These are phyloP conservation scores for Lyophyllum decastes DNA, from an alignment of 768 basidiomycete genomes.

Conservation along the genomic window DNA sequence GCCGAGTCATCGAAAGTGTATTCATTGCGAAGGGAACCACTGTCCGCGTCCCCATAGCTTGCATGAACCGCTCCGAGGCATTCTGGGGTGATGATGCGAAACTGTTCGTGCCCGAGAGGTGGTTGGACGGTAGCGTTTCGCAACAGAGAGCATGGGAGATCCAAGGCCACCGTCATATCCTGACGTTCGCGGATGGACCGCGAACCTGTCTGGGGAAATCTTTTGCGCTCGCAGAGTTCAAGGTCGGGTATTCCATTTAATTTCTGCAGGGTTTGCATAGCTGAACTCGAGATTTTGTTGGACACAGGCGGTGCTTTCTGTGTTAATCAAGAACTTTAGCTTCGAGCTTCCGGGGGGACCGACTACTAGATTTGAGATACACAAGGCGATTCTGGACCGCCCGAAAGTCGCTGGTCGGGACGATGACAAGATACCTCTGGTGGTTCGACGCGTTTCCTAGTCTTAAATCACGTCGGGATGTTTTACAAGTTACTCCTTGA, in stretches of 20 bases:
- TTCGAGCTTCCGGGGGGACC: constrained; percentile 39
- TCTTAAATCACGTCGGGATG: no score
- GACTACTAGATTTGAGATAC: constrained; percentile 31
- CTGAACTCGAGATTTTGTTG: not conserved
- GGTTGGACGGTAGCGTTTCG: constrained; percentile 30
- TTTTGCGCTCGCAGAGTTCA: constrained; percentile 44
- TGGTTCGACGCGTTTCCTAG: constrained; percentile 22
- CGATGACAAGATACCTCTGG: constrained; percentile 30
- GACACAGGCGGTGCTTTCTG: constrained; percentile 40
- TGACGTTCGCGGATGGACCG: constrained; percentile 47
- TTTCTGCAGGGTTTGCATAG: not conserved
- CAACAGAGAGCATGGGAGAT: constrained; percentile 28
- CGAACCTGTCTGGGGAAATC: constrained; percentile 43
- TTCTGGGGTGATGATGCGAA: constrained; percentile 49
- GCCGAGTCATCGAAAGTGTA: constrained; percentile 31
- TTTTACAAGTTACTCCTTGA: no score
- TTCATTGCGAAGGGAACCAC: constrained; percentile 39
- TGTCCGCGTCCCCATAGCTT: constrained; percentile 37
- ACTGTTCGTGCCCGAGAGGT: constrained; percentile 45
- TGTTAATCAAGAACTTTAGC: constrained; percentile 41
- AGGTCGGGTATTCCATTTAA: constrained; percentile 24
- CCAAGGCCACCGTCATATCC: constrained; percentile 39
- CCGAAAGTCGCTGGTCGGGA: constrained; percentile 35
- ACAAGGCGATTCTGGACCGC: constrained; percentile 31
- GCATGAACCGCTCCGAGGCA: constrained; percentile 38